Percentiles rank a stretch among this genome's conserved stretches.
Conservation (phyloP, 176 grass and related monocot genomes). For the Urochloa ruziziensis region DNA sequence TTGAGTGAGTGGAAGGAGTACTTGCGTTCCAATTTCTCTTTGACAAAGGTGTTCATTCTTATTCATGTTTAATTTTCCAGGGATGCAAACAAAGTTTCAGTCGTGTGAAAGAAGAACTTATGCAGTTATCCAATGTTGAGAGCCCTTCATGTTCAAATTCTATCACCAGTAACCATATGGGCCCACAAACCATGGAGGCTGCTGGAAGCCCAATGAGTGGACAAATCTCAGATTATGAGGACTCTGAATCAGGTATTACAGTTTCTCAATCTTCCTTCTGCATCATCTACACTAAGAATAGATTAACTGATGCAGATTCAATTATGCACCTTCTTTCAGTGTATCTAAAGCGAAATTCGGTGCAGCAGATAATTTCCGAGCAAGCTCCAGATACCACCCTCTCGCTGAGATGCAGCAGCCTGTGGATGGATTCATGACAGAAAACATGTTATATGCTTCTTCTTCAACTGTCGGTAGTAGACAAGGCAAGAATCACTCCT, state of each 20-base stretch:
- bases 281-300: constrained; percentile 55
- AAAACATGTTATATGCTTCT: constrained; percentile 34
- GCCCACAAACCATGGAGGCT: constrained; percentile 56
- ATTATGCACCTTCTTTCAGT: constrained; percentile 94
- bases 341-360: constrained; percentile 97
- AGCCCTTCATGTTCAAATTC: constrained; percentile 80
- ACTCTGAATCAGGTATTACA: constrained; percentile 70
- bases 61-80: constrained; percentile 34
- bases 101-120: constrained; percentile 50
- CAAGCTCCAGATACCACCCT: constrained; percentile 87
- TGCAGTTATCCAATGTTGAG: constrained; percentile 37
- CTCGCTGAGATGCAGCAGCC: constrained; percentile 87
- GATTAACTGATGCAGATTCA: constrained; percentile 79
- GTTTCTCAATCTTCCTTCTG: constrained; percentile 37
- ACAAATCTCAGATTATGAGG: constrained; percentile 68
- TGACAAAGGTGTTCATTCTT: neutral
- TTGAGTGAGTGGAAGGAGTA: neutral
- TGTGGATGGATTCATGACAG: constrained; percentile 68
- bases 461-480: constrained; percentile 32
- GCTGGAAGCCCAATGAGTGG: constrained; percentile 62
- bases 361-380: constrained; percentile 82
- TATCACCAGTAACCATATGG: constrained; percentile 57
- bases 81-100: constrained; percentile 66
- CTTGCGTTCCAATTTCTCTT: neutral
- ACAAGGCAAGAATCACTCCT: constrained; percentile 35